Conservation (phyloP, 495 filamentous ascomycete genomes). For the Tetracladium setigerum region DNA sequence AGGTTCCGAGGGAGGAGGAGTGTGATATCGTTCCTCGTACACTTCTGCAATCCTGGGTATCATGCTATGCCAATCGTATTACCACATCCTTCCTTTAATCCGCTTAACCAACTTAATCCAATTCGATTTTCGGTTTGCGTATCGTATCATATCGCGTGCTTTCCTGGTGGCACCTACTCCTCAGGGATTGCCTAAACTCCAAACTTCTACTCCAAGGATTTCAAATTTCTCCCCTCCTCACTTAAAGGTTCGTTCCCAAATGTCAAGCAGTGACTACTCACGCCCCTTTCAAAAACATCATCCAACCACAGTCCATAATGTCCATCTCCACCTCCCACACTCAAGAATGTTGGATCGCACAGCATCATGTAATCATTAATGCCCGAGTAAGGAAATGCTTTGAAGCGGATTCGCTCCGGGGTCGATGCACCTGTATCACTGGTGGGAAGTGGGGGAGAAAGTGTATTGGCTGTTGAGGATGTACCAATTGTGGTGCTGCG, state of each 20-base stretch:
- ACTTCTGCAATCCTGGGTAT: not conserved
- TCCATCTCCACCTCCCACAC: slow-evolving; percentile 77
- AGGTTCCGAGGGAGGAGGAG: too few relatives aligned
- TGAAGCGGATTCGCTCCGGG: slow-evolving; percentile 69
- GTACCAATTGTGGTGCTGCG: slow-evolving; percentile 38
- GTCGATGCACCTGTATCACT: slow-evolving; percentile 19
- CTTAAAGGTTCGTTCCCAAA: slow-evolving; percentile 96
- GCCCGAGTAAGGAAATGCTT: slow-evolving; percentile 92
- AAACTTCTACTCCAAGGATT: slow-evolving; percentile 84
- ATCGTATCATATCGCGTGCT: too few relatives aligned
- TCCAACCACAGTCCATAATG: slow-evolving; percentile 92
- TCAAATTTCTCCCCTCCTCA: slow-evolving; percentile 89
- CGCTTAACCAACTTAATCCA: too few relatives aligned
- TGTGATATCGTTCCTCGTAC: too few relatives aligned
- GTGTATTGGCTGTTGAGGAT: slow-evolving; percentile 21
- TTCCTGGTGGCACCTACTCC: not conserved
- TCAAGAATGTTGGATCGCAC: slow-evolving; percentile 80
- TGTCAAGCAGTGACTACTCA: slow-evolving; percentile 74
- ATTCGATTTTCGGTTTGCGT: too few relatives aligned
- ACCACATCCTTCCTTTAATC: too few relatives aligned
- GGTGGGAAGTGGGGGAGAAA: slow-evolving; percentile 24
- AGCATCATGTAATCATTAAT: slow-evolving; percentile 96
- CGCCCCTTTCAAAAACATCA: slow-evolving; percentile 75
- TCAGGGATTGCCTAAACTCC: slow-evolving; percentile 58
- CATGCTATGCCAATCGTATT: not conserved